Evolutionary conservation across 148 eudicot genomes (phyloP).

Genomic region (Simmondsia chinensis): DNA sequence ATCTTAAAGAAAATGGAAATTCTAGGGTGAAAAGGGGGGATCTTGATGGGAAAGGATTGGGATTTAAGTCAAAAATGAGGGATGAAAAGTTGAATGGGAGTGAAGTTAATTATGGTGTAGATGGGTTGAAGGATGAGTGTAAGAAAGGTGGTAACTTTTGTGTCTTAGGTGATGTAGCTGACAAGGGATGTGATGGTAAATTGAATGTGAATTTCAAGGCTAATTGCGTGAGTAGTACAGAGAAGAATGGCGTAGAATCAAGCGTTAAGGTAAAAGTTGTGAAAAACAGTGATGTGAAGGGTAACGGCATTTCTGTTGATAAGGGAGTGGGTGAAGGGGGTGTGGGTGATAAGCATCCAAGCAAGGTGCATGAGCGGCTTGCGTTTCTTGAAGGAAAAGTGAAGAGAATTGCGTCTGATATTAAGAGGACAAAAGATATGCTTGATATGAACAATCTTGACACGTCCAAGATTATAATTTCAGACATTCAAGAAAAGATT

Average conservation of each 20-base stretch:
- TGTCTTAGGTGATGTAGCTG: not conserved
- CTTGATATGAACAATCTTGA: slow-evolving; percentile 72
- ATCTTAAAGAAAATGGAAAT: slow-evolving; percentile 6
- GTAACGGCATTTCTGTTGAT: slow-evolving; percentile 13
- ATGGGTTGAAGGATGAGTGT: not conserved
- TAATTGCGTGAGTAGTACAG: not conserved
- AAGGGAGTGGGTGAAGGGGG: slow-evolving; percentile 24
- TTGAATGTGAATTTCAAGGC: slow-evolving; percentile 2
- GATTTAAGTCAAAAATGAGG: not conserved
- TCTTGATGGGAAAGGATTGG: slow-evolving; percentile 10
- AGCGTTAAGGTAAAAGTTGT: slow-evolving; percentile 12
- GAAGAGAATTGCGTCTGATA: slow-evolving; percentile 84
- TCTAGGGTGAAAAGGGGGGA: slow-evolving; percentile 1
- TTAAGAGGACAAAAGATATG: slow-evolving; percentile 85
- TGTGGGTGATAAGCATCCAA: slow-evolving; percentile 37
- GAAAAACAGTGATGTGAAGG: slow-evolving; percentile 14
- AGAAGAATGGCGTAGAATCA: slow-evolving; percentile 6
- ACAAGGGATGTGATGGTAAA: not conserved
- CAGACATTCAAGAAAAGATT: slow-evolving; percentile 79
- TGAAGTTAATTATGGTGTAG: not conserved
- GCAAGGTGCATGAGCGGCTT: slow-evolving; percentile 78
- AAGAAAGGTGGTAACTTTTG: slow-evolving; percentile 13
- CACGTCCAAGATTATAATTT: slow-evolving; percentile 65
- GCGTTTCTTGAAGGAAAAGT: slow-evolving; percentile 89
- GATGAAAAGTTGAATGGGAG: not conserved